Conservation (phyloP, 257 asterid species). For the Nicotiana attenuata region DNA sequence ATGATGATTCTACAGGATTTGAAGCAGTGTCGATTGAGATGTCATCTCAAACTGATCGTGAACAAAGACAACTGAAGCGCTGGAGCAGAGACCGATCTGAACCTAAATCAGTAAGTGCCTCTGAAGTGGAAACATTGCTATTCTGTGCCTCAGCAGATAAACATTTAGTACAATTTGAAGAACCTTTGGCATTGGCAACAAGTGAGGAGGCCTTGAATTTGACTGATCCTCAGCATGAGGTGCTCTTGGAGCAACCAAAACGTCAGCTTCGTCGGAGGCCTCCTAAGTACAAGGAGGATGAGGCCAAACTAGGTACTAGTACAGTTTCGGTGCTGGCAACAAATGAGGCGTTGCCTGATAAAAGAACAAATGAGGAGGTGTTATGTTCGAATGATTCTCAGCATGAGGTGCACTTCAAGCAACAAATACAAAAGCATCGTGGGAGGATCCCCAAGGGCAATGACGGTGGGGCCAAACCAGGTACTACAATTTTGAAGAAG, state of each 20-base stretch:
- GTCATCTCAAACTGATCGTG: conserved; percentile 9
- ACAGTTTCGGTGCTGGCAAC: background rate
- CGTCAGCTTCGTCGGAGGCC: background rate
- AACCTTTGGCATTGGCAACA: background rate
- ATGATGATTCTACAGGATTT: conserved; percentile 1
- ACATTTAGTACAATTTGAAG: background rate
- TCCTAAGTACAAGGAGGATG: conserved; percentile 1
- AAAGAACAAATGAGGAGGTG: background rate
- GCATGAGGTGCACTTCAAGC: conserved; percentile 5
- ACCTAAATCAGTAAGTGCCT: background rate
- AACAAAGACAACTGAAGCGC: conserved; percentile 24
- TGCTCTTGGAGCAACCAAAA: conserved; percentile 5
- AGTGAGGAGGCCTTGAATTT: background rate
- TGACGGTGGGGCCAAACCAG: background rate
- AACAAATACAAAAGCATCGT: background rate
- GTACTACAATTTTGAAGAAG: background rate
- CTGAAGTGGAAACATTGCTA: background rate
- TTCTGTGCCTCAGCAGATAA: background rate
- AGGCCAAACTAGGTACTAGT: background rate
- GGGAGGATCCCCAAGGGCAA: conserved; percentile 21
- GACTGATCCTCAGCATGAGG: background rate
- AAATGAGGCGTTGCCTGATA: background rate
- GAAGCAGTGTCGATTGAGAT: background rate
- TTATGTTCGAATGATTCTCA: background rate
- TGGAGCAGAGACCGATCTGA: conserved; percentile 8